Conservation (phyloP, 1,139 yeast genomes). For the Blastobotrys persicus region DNA sequence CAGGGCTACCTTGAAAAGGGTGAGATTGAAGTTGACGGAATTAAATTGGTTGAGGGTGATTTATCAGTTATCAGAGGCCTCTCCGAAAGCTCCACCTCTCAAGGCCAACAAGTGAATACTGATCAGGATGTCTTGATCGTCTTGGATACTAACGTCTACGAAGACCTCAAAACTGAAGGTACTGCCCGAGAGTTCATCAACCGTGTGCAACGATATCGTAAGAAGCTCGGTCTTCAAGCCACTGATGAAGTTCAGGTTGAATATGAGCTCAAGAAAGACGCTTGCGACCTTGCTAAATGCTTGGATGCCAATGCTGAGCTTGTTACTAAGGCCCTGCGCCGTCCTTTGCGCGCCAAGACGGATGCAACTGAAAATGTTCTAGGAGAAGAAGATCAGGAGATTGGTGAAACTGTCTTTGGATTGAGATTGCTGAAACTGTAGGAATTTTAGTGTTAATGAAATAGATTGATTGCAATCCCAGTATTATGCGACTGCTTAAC, state of each 20-base stretch:
- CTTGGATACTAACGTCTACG: constrained; percentile 82
- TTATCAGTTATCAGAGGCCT: constrained; percentile 86
- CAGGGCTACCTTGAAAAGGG: constrained; percentile 72
- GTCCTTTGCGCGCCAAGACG: constrained; percentile 38
- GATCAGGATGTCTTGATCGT: constrained; percentile 87
- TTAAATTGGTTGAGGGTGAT: constrained; percentile 82
- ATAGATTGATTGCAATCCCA: constrained; percentile 1
- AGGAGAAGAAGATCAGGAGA: constrained; percentile 86
- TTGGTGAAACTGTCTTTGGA: constrained; percentile 79
- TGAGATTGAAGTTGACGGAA: constrained; percentile 81
- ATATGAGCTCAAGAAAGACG: constrained; percentile 66
- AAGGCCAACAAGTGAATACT: constrained; percentile 80
- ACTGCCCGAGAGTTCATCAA: constrained; percentile 93
- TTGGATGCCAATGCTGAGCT: constrained; percentile 63
- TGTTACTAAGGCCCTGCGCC: constrained; percentile 73
- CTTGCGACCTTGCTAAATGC: constrained; percentile 61
- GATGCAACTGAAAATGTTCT: constrained; percentile 44
- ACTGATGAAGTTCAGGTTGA: constrained; percentile 94
- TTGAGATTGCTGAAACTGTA: constrained; percentile 72
- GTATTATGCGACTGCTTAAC: no score
- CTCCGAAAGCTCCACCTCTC: constrained; percentile 56
- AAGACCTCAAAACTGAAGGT: constrained; percentile 90
- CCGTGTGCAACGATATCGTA: constrained; percentile 96
- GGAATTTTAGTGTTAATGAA: not conserved
- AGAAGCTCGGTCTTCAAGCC: constrained; percentile 91